Conservation (phyloP, 495 filamentous ascomycete species). For the Friedmanniomyces simplex region DNA sequence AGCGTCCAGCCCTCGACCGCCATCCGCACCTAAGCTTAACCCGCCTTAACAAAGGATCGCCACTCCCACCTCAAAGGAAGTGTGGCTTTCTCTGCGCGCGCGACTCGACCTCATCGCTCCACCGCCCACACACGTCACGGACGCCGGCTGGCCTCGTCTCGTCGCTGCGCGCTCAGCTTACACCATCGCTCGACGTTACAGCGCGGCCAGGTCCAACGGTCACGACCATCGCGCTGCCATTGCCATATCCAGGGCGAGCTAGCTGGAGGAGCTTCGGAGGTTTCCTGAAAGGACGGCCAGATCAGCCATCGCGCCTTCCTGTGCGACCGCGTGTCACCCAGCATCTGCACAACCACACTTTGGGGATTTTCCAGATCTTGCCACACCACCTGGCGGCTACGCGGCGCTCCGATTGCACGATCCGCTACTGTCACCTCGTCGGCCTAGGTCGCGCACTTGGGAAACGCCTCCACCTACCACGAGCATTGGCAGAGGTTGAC, state of each 20-base stretch:
- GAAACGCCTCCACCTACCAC: background rate
- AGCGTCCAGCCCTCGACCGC: constrained; percentile 22
- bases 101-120: background rate
- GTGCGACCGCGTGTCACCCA: constrained; percentile 20
- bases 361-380: constrained; percentile 9
- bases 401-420: constrained; percentile 10
- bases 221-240: background rate
- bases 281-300: background rate
- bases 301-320: constrained; percentile 5
- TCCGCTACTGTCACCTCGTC: background rate
- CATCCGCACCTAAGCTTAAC: constrained; percentile 22
- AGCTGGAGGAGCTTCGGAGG: background rate
- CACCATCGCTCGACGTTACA: constrained; percentile 1
- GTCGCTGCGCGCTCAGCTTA: constrained; percentile 1
- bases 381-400: constrained; percentile 1
- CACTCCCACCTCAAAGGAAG: constrained; percentile 14
- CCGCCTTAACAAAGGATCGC: constrained; percentile 22
- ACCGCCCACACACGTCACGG: background rate
- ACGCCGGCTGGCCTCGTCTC: background rate
- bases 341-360: constrained; percentile 21
- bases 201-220: background rate
- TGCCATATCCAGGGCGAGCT: background rate
- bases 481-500: background rate
- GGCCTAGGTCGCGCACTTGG: constrained; percentile 8
- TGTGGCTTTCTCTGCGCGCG: constrained; percentile 5